These are phyloP conservation scores for Diphasiastrum complanatum DNA, from an alignment of 83 land plant species.

Conservation along the genomic window DNA sequence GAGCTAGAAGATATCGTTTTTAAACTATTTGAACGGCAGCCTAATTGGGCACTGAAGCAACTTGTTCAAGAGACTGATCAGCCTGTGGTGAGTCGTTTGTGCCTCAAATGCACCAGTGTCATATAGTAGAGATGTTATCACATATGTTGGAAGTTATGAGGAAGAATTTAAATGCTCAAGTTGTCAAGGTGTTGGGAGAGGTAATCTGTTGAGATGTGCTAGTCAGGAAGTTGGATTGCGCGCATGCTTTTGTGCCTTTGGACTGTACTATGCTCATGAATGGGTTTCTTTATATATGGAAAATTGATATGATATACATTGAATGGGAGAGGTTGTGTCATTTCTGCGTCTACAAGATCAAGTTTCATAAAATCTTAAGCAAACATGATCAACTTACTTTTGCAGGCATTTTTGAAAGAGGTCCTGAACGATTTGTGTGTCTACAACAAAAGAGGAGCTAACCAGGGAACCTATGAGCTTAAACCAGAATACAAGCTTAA, in stretches of 20 bases:
- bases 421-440: conserved; percentile 80
- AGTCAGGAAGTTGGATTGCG: too few relatives aligned
- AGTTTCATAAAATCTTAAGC: neutral
- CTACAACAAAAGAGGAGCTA: conserved; percentile 91
- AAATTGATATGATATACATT: too few relatives aligned
- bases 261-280: too few relatives aligned
- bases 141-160: too few relatives aligned
- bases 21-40: conserved; percentile 85
- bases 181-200: too few relatives aligned
- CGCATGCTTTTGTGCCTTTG: too few relatives aligned
- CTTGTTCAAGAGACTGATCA: conserved; percentile 90
- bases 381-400: neutral
- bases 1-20: conserved; percentile 84
- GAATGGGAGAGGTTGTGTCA: neutral
- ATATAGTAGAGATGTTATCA: conserved; percentile 1
- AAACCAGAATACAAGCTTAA: conserved; percentile 77
- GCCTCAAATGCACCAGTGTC: neutral
- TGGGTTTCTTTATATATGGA: too few relatives aligned
- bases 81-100: conserved; percentile 59
- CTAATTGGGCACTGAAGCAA: conserved; percentile 94
- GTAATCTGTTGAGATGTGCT: too few relatives aligned
- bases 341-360: neutral
- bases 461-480: conserved; percentile 96
- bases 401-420: conserved; percentile 94
- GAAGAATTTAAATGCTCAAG: too few relatives aligned